Evolutionary conservation across 176 grass and related monocot genomes (phyloP).

Genomic region (Ampelocalamus luodianensis): DNA sequence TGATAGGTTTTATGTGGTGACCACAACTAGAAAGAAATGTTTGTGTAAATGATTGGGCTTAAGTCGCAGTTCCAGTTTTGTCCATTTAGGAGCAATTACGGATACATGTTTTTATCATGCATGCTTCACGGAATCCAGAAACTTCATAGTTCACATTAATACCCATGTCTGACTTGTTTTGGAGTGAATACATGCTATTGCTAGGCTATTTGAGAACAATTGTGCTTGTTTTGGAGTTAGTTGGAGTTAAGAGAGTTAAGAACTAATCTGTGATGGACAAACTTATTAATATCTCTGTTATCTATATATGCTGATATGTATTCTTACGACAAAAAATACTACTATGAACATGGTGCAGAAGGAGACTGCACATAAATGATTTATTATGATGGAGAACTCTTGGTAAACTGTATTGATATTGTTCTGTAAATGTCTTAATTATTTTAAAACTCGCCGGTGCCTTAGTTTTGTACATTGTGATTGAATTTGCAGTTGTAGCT

Average conservation of each 20-base stretch:
- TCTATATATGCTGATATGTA: background rate
- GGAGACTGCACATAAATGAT: background rate
- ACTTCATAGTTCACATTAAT: background rate
- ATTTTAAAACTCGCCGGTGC: background rate
- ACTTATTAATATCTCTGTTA: slow-evolving; percentile 1
- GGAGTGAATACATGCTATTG: background rate
- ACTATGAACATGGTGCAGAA: background rate
- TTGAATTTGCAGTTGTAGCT: background rate
- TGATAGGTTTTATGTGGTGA: background rate
- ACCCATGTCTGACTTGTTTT: background rate
- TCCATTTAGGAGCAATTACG: background rate
- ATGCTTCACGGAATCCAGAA: background rate
- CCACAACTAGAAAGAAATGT: background rate
- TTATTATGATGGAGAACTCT: background rate
- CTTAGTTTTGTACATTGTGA: background rate
- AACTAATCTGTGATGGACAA: background rate
- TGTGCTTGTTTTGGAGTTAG: background rate
- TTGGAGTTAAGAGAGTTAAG: background rate
- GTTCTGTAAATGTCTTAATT: background rate
- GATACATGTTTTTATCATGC: slow-evolving; percentile 18
- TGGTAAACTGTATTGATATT: slow-evolving; percentile 27
- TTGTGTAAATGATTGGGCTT: background rate
- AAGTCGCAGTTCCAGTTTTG: background rate
- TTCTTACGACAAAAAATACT: background rate
- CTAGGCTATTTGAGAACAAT: background rate